These are phyloP conservation scores for Apophysomyces variabilis DNA, from an alignment of 371 early-diverging fungal genomes.

Conservation along the genomic window DNA sequence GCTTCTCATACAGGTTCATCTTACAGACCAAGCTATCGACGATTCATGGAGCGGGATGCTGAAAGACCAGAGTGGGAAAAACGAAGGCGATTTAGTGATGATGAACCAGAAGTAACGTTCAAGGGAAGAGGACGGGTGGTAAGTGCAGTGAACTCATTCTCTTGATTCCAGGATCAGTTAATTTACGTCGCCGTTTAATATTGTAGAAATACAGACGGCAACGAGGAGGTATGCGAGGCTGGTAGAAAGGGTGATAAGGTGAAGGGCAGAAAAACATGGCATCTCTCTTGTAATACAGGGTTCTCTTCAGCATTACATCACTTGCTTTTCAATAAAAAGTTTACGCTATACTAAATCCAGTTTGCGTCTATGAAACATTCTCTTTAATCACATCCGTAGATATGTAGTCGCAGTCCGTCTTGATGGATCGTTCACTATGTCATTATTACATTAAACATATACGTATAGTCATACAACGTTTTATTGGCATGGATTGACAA, in stretches of 20 bases:
- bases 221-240: constrained; percentile 19
- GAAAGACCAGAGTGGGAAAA: constrained; percentile 47
- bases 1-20: constrained; percentile 7
- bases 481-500: too few relatives aligned
- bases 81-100: constrained; percentile 32
- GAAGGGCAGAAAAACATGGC: neutral
- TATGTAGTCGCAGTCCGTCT: too few relatives aligned
- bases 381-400: too few relatives aligned
- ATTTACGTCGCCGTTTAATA: neutral
- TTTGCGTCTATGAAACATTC: too few relatives aligned
- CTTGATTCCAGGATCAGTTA: neutral
- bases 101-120: constrained; percentile 43
- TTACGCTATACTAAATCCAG: too few relatives aligned
- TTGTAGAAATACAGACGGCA: constrained; percentile 24
- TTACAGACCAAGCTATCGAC: constrained; percentile 14
- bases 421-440: too few relatives aligned
- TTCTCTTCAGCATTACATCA: neutral
- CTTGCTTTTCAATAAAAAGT: too few relatives aligned
- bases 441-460: too few relatives aligned
- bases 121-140: constrained; percentile 55
- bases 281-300: neutral
- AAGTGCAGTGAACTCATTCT: constrained; percentile 15
- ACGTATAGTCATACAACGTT: too few relatives aligned
- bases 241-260: neutral
- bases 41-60: constrained; percentile 26